Conservation (phyloP, 495 filamentous ascomycete species). For the Annulohypoxylon stygium region DNA sequence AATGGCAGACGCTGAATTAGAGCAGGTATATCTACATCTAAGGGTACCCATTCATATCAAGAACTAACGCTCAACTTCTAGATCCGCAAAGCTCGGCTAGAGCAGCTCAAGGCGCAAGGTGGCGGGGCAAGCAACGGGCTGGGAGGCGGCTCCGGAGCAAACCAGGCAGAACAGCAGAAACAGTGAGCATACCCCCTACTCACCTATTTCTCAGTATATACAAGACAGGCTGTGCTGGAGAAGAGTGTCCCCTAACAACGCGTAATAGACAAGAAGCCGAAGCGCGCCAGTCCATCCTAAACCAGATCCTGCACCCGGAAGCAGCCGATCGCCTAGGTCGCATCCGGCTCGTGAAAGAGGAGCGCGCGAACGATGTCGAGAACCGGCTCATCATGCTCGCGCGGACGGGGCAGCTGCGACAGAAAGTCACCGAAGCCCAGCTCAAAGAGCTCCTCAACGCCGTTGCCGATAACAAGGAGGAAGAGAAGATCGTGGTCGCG, state of each 20-base stretch:
- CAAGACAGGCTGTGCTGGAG: too few relatives aligned
- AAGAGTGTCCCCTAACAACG: neutral
- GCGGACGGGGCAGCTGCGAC: slow-evolving; percentile 83
- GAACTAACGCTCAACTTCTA: slow-evolving; percentile 49
- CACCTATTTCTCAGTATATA: neutral
- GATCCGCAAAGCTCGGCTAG: slow-evolving; percentile 90
- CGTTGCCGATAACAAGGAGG: slow-evolving; percentile 76
- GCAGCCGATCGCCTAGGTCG: slow-evolving; percentile 93
- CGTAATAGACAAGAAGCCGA: slow-evolving; percentile 62
- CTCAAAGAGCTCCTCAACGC: slow-evolving; percentile 90
- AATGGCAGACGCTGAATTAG: slow-evolving; percentile 88
- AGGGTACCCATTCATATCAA: neutral
- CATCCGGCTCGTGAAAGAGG: slow-evolving; percentile 95
- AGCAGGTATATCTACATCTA: slow-evolving; percentile 68
- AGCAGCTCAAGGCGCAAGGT: slow-evolving; percentile 85
- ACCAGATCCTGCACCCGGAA: slow-evolving; percentile 93
- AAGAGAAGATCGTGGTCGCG: slow-evolving; percentile 85
- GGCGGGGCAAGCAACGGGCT: slow-evolving; percentile 55
- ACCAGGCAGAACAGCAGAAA: slow-evolving; percentile 68
- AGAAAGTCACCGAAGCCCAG: slow-evolving; percentile 92
- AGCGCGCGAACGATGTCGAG: slow-evolving; percentile 89
- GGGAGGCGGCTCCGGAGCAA: slow-evolving; percentile 53
- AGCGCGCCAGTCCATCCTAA: slow-evolving; percentile 80
- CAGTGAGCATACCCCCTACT: slow-evolving; percentile 62
- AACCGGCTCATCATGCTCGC: slow-evolving; percentile 93